These are phyloP conservation scores for Cotoneaster glaucophyllus DNA, from an alignment of 306 rosid genomes.

Conservation along the genomic window DNA sequence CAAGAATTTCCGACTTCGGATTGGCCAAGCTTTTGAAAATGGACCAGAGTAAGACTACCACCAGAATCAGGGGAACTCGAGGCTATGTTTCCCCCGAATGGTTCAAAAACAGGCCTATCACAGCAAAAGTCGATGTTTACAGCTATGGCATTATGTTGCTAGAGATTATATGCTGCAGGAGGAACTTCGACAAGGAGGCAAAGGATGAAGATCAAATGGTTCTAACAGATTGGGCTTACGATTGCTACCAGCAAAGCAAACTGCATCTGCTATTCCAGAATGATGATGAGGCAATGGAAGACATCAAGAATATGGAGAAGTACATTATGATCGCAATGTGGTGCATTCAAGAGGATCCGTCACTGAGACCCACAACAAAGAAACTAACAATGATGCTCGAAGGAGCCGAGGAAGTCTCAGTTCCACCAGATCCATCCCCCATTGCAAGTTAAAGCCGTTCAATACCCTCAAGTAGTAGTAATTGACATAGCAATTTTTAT, in stretches of 20 bases:
- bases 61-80: constrained; percentile 20
- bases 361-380: constrained; percentile 10
- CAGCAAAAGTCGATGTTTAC: neutral
- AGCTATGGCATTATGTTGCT: neutral
- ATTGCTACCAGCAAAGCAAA: neutral
- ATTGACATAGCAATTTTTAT: neutral
- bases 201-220: neutral
- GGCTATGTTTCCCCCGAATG: constrained; percentile 30
- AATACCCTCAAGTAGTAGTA: no score
- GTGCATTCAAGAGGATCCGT: constrained; percentile 18
- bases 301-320: neutral
- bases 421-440: constrained; percentile 1
- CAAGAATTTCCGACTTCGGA: constrained; percentile 24
- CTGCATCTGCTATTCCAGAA: no score
- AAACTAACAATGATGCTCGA: constrained; percentile 1
- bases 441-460: no score
- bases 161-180: neutral
- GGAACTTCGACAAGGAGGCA: neutral
- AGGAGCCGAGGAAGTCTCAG: constrained; percentile 9
- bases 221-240: neutral
- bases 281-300: neutral
- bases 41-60: constrained; percentile 17
- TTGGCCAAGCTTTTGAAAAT: constrained; percentile 20
- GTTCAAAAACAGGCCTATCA: constrained; percentile 1
- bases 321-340: neutral